Percentiles rank a stretch among this genome's conserved stretches.
Evolutionary conservation across 257 asterid species (phyloP).

Genomic region (Paulownia fortunei): DNA sequence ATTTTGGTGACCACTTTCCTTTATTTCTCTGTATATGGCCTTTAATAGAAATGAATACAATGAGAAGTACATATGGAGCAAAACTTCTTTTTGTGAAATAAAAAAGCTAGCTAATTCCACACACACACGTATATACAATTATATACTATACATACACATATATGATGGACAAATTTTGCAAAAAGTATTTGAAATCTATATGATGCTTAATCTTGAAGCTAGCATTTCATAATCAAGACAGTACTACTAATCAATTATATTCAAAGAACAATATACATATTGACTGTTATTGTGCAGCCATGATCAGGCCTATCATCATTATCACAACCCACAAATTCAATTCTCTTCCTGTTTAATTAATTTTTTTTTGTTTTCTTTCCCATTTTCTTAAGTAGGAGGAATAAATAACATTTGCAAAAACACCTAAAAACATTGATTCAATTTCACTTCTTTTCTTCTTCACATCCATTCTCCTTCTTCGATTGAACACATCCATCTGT

Average conservation of each 20-base stretch:
- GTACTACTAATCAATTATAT: background rate
- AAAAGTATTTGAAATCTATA: too few species aligned
- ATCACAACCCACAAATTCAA: constrained; percentile 16
- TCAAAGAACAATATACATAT: constrained; percentile 30
- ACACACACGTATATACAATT: background rate
- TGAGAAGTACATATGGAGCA: background rate
- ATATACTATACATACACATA: background rate
- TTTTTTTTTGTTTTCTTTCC: too few species aligned
- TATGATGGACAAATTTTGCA: background rate
- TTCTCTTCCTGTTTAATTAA: background rate
- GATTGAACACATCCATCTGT: constrained; percentile 68
- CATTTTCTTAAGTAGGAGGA: too few species aligned
- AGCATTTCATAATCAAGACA: background rate
- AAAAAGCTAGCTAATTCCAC: background rate
- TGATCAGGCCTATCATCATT: too few species aligned
- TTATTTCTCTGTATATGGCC: background rate
- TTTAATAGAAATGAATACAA: constrained; percentile 1
- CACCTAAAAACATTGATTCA: background rate
- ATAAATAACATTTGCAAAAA: background rate
- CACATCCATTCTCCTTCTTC: constrained; percentile 33
- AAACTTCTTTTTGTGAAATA: background rate
- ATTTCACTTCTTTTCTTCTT: constrained; percentile 36
- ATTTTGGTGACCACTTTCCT: constrained; percentile 19
- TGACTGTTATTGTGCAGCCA: constrained; percentile 27
- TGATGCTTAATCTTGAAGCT: too few species aligned